These are phyloP conservation scores for Tylopilus sp. DNA, from an alignment of 768 basidiomycete species.

Conservation along the genomic window DNA sequence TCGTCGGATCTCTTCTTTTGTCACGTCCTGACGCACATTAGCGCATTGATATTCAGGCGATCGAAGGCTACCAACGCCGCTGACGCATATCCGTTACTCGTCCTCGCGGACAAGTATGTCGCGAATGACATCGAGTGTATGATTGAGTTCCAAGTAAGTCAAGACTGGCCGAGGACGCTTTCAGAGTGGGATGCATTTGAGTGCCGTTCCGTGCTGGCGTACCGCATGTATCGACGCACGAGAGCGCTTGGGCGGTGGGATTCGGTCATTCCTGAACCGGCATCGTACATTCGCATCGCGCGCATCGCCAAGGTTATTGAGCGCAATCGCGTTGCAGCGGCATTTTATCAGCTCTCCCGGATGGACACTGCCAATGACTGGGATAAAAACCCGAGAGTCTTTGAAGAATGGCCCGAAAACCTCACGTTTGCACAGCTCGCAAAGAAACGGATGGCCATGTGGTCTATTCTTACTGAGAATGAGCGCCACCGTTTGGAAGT, in stretches of 20 bases:
- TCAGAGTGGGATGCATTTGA: background rate
- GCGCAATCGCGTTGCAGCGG: background rate
- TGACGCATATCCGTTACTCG: background rate
- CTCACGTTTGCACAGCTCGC: background rate
- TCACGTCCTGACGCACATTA: background rate
- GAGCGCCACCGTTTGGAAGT: background rate
- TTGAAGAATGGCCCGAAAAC: background rate
- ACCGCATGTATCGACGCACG: background rate
- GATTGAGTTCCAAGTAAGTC: background rate
- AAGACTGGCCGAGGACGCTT: background rate
- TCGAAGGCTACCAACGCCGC: background rate
- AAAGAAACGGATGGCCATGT: background rate
- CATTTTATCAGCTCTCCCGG: background rate
- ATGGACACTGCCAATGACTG: background rate
- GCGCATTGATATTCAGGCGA: background rate
- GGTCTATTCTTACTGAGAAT: conserved; percentile 1
- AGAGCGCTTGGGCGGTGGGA: background rate
- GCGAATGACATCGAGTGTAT: background rate
- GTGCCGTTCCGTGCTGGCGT: background rate
- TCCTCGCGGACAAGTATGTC: conserved; percentile 2
- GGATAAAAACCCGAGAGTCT: background rate
- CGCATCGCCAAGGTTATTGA: background rate
- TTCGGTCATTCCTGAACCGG: background rate
- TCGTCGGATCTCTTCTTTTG: background rate
- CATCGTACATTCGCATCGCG: background rate